Conservation (phyloP, 306 rosid species). For the Adenanthera pavonina region DNA sequence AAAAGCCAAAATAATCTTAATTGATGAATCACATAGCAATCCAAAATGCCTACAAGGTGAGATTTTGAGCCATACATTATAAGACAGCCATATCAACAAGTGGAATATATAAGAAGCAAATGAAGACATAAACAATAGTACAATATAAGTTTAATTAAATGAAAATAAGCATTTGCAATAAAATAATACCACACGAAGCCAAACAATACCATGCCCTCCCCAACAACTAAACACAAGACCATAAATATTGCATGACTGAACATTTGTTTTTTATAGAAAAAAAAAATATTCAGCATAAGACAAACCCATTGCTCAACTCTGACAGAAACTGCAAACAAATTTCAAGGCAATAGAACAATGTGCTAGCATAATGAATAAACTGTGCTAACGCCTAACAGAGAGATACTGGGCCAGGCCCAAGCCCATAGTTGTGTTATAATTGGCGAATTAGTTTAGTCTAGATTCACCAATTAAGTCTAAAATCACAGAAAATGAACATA, state of each 20-base stretch:
- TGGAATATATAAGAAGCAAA: neutral
- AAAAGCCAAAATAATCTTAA: conserved; percentile 4
- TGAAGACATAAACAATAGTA: neutral
- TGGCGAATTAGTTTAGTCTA: no score
- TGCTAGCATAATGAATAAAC: no score
- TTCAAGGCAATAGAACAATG: neutral
- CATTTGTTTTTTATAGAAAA: neutral
- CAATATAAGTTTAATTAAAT: neutral
- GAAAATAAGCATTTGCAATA: neutral
- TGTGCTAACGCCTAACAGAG: no score
- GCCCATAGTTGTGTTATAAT: no score
- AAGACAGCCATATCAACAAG: neutral
- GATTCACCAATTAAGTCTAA: no score
- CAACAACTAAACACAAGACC: neutral
- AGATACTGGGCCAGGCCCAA: no score
- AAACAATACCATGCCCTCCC: neutral
- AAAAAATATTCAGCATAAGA: neutral
- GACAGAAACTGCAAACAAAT: neutral
- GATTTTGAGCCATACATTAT: neutral
- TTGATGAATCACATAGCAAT: neutral
- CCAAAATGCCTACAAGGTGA: neutral
- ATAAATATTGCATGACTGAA: neutral
- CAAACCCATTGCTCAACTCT: neutral
- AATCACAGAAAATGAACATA: no score
- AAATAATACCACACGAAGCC: neutral